Evolutionary conservation across 495 filamentous ascomycete genomes (phyloP).

Genomic region (Neurospora terricola): DNA sequence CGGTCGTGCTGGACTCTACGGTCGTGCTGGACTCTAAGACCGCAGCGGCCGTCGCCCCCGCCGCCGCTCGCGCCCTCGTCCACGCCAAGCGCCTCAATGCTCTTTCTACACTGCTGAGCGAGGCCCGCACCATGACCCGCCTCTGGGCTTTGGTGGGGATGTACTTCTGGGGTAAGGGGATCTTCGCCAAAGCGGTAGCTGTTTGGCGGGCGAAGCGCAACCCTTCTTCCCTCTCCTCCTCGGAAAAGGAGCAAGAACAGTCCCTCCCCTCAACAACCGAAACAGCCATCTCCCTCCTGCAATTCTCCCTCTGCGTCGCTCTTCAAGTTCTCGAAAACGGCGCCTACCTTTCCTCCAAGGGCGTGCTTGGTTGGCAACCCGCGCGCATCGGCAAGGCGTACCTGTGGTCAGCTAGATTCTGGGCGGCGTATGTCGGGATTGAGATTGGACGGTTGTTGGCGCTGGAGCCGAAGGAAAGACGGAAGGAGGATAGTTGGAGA

Average conservation of each 20-base stretch:
- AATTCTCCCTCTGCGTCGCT: constrained; percentile 53
- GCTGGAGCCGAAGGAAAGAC: constrained; percentile 33
- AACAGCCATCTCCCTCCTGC: constrained; percentile 50
- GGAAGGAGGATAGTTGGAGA: constrained; percentile 26
- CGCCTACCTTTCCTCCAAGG: constrained; percentile 63
- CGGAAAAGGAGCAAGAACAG: constrained; percentile 5
- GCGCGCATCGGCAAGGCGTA: constrained; percentile 44
- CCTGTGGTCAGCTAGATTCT: constrained; percentile 69
- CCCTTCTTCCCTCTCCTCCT: background rate
- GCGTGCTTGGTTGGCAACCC: constrained; percentile 51
- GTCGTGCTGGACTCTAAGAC: too few relatives aligned
- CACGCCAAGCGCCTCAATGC: constrained; percentile 36
- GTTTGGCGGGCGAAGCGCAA: background rate
- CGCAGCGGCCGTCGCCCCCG: constrained; percentile 14
- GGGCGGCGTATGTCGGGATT: constrained; percentile 67
- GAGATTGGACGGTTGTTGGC: constrained; percentile 59
- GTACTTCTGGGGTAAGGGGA: constrained; percentile 58
- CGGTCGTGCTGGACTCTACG: too few relatives aligned
- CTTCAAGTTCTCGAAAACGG: constrained; percentile 81
- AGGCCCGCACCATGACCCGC: constrained; percentile 62
- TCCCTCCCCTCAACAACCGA: constrained; percentile 22
- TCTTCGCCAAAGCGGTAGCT: constrained; percentile 28
- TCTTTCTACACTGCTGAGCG: constrained; percentile 45
- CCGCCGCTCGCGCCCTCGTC: constrained; percentile 30
- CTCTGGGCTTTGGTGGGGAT: constrained; percentile 72